These are phyloP conservation scores for Fusarium xyrophilum DNA, from an alignment of 2,329 filamentous ascomycete species.

Conservation along the genomic window DNA sequence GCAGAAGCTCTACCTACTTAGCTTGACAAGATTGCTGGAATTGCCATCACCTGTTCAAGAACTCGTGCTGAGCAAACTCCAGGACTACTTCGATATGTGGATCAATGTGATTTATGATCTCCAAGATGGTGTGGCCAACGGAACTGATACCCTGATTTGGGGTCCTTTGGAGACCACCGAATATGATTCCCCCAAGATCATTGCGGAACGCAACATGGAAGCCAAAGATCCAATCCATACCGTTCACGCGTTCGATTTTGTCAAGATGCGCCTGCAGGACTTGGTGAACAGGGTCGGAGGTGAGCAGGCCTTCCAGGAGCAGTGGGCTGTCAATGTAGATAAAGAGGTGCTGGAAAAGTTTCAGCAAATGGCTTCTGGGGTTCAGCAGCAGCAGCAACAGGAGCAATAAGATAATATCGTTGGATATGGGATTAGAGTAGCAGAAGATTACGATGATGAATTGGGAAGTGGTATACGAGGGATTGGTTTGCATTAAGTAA, in stretches of 20 bases:
- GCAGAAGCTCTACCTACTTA: constrained; percentile 76
- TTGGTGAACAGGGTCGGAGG: constrained; percentile 69
- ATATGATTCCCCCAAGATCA: constrained; percentile 64
- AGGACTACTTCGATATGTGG: constrained; percentile 80
- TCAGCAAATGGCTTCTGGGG: constrained; percentile 42
- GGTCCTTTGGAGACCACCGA: constrained; percentile 52
- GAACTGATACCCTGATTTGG: constrained; percentile 61
- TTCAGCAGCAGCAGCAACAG: constrained; percentile 24
- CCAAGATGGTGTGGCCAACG: constrained; percentile 63
- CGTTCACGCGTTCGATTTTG: constrained; percentile 68
- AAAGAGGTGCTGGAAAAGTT: constrained; percentile 74
- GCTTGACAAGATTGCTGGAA: constrained; percentile 74
- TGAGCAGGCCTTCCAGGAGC: constrained; percentile 68
- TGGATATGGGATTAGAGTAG: neutral
- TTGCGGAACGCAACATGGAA: constrained; percentile 60
- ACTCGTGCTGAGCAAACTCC: constrained; percentile 67
- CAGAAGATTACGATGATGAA: constrained; percentile 8
- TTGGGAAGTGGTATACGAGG: constrained; percentile 13
- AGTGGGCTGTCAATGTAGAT: constrained; percentile 79
- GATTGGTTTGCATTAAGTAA: constrained; percentile 29
- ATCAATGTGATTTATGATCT: constrained; percentile 72
- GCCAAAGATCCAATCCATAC: constrained; percentile 71
- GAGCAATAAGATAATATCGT: neutral
- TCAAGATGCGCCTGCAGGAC: constrained; percentile 66
- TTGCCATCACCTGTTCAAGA: constrained; percentile 63